Evolutionary conservation across 2,329 filamentous ascomycete genomes (phyloP).

Genomic region (Chrysoporthe cubensis): DNA sequence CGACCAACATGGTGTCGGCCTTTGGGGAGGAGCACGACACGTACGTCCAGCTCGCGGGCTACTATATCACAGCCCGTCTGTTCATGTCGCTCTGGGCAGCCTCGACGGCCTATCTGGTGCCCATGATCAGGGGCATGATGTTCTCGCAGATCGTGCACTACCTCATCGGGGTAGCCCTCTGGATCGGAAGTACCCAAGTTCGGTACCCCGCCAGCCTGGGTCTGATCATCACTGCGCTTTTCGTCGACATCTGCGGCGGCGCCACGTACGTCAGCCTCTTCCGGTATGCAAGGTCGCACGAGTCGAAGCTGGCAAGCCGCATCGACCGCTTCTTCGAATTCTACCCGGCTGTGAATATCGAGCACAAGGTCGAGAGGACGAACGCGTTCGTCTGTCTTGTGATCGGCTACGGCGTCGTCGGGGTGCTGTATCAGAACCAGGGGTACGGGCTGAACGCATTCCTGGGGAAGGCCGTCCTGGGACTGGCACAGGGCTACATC

Average conservation of each 20-base stretch:
- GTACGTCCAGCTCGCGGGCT: slow-evolving; percentile 61
- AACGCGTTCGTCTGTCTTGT: slow-evolving; percentile 68
- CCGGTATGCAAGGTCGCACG: slow-evolving; percentile 35
- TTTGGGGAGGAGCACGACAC: slow-evolving; percentile 55
- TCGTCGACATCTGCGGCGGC: slow-evolving; percentile 55
- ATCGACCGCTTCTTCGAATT: slow-evolving; percentile 56
- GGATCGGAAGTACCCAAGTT: slow-evolving; percentile 64
- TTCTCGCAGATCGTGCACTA: slow-evolving; percentile 49
- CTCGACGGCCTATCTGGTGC: slow-evolving; percentile 52
- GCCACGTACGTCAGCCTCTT: slow-evolving; percentile 48
- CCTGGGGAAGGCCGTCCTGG: slow-evolving; percentile 65
- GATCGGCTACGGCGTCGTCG: slow-evolving; percentile 67
- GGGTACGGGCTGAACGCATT: slow-evolving; percentile 60
- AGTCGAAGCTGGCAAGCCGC: slow-evolving; percentile 31
- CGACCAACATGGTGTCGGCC: slow-evolving; percentile 63
- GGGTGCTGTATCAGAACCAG: slow-evolving; percentile 62
- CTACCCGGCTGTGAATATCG: slow-evolving; percentile 65
- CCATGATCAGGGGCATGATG: slow-evolving; percentile 63
- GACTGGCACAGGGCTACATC: slow-evolving; percentile 59
- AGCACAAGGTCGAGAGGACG: slow-evolving; percentile 67
- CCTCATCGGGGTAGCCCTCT: slow-evolving; percentile 55
- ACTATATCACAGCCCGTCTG: slow-evolving; percentile 62
- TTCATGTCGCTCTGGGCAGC: slow-evolving; percentile 55
- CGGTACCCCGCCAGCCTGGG: slow-evolving; percentile 57
- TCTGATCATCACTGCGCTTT: slow-evolving; percentile 60